Evolutionary conservation across 2,329 filamentous ascomycete species (phyloP), one percentile per base, ranked within the genome.

Genomic region (Daldinia sp.): DNA sequence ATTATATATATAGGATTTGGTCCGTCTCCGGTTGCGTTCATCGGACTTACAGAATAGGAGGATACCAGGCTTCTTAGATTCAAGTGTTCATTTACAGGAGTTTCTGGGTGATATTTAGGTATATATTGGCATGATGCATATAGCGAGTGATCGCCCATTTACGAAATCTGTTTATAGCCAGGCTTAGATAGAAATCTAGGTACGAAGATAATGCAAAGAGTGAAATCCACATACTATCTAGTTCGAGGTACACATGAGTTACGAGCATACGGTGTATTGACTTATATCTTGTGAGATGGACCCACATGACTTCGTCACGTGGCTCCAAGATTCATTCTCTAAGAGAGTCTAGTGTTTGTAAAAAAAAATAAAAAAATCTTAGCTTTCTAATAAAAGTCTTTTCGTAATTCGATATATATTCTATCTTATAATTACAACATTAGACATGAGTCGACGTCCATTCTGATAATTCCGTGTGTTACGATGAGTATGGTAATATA

Each of bases 101-200:
- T 64, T 67, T 35, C 23, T 9, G 43, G 61, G 29, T 19, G 10
- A 17, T 34, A 56, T 59, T 54, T 56, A 27, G 19, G 10, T 35
- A 29, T 17, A 54, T 21, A 39, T 43, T 15, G 53, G 56, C 53
- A 56, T 54, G 58, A 53, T 58, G 61, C 58, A 67, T 60, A 60
- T 43, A 60, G 48, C 10, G 52, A 58, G 48, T 49, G 54, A 54
- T 37, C 43, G 15, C 39, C 45, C 37, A 32, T 39, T n/a, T 30
- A 19, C 23, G 48, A 48, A 51, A 54, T 51, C 11, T 58, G 52
- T 52, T 61, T 43, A 60, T 56, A 60, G 39, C 32, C n/a, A n/a
- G 3, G 32, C 47, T 29, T 48, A 30, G 17, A n/a, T 15, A 35
- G 29, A 27, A 32, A 30, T 2, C 11, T 55, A 45, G 27, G 13